Evolutionary conservation across 148 eudicot species (phyloP), one percentile per base, ranked within the genome.

Genomic region (Heliamphora exappendiculata): DNA sequence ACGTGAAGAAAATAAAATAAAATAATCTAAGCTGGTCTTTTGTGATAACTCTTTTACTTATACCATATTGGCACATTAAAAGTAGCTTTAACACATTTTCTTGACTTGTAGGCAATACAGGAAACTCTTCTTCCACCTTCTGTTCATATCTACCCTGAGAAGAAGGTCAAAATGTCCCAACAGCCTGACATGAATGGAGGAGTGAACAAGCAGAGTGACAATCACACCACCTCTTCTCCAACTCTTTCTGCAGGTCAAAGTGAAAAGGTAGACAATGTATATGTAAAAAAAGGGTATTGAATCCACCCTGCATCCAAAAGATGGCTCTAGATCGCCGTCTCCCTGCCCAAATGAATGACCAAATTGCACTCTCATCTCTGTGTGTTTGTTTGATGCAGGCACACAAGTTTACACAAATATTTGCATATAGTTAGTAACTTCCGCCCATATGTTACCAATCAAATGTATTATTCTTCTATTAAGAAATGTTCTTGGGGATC

Each of bases 81-180:
- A 13, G 20, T 34, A 7, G 4, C 14, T 47, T 67, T 41, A 34
- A 28, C 17, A 31, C 65, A 57, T 76, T 37, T 42, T 72, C 31
- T 34, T 55, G 16, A n/a, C 71, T 77, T 88, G 84, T 87, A 94
- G 98, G 98, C 86, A 64, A 95, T 95, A 82, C 99, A 92, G 83
- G 88, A 85, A 77, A 80, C 81, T 54, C 88, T 91, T 68, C 89
- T 95, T 72, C 99, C 99, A 73, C 96, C 96, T 67, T 88, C 99
- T 51, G 94, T 92, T 62, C 97, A 91, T 55, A 81, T 95, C 68
- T 81, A 78, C 76, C 89, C 89, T 2, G 91, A 78, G 82, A 88
- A 88, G 84, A 87, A 83, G 85, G 79, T 45, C 33, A 84, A 86
- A 75, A 80, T 45, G 62, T 76, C 82, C 13, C 76, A 70, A 70